These are phyloP conservation scores for Populus nigra DNA, from an alignment of 345 rosid genomes.

Conservation along the genomic window DNA sequence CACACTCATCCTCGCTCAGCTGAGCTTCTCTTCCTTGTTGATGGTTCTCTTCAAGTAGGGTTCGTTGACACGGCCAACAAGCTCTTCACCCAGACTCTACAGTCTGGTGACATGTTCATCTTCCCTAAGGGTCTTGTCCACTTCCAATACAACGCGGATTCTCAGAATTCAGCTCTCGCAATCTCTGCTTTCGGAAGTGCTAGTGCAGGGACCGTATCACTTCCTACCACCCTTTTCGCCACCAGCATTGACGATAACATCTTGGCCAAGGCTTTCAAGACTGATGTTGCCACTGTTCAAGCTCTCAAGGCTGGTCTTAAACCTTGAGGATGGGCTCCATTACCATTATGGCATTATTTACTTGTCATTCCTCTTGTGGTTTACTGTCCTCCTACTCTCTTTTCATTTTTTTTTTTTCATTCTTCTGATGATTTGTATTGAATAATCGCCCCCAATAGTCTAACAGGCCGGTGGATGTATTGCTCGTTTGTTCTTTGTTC, in stretches of 20 bases:
- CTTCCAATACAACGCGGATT: not conserved
- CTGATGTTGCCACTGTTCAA: not conserved
- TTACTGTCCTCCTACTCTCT: not conserved
- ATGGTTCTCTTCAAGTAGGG: not conserved
- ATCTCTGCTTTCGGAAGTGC: not conserved
- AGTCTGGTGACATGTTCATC: not conserved
- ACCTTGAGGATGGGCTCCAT: not conserved
- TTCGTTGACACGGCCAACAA: not conserved
- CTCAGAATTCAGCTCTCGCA: not conserved
- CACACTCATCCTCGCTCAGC: not conserved
- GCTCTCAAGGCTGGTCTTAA: not conserved
- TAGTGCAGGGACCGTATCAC: not conserved
- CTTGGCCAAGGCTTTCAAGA: not conserved
- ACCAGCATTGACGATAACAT: not conserved
- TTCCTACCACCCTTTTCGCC: not conserved
- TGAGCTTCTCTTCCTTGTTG: not conserved
- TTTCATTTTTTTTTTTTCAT: not conserved
- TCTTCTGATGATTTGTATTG: not conserved
- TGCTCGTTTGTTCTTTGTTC: not conserved
- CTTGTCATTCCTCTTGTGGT: not conserved
- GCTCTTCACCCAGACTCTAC: not conserved
- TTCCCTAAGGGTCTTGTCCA: not conserved
- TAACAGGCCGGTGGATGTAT: not conserved
- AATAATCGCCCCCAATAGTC: not conserved
- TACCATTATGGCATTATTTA: not conserved